These are phyloP conservation scores for Xylariaceae sp. DNA, from an alignment of 2,329 filamentous ascomycete genomes.

Conservation along the genomic window DNA sequence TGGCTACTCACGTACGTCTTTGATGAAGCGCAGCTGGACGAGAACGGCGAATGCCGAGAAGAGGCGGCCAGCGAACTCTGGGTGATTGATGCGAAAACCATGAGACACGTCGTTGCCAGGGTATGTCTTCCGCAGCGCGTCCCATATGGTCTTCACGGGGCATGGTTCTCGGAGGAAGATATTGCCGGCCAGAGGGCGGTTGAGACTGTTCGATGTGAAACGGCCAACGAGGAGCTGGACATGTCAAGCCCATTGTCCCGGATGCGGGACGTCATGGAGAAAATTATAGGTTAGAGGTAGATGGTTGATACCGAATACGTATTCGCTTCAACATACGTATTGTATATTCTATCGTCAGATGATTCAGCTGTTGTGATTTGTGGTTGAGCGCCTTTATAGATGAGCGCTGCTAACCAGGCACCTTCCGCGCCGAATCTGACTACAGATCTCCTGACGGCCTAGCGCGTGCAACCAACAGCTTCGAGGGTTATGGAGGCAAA, in stretches of 20 bases:
- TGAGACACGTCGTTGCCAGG: conserved; percentile 65
- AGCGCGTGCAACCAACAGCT: too few species aligned
- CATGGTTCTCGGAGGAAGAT: conserved; percentile 64
- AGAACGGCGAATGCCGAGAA: conserved; percentile 51
- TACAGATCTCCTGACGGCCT: too few species aligned
- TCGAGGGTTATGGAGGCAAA: too few species aligned
- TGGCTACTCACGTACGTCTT: conserved; percentile 74
- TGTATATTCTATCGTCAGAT: too few species aligned
- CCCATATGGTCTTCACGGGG: conserved; percentile 72
- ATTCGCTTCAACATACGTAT: too few species aligned
- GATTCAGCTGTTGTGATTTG: too few species aligned
- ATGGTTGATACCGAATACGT: background rate
- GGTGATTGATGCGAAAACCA: conserved; percentile 69
- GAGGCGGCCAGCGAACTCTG: conserved; percentile 67
- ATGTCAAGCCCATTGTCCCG: conserved; percentile 34
- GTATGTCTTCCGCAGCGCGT: conserved; percentile 70
- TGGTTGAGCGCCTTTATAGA: too few species aligned
- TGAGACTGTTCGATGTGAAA: conserved; percentile 32
- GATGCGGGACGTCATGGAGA: conserved; percentile 36
- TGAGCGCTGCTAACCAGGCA: too few species aligned
- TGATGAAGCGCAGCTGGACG: conserved; percentile 69
- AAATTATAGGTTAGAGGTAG: conserved; percentile 32
- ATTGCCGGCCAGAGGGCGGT: conserved; percentile 54
- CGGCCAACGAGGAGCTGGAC: conserved; percentile 30
- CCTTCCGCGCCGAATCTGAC: too few species aligned